Evolutionary conservation across 805 yeast genomes (phyloP).

Genomic region (Candida anglica): DNA sequence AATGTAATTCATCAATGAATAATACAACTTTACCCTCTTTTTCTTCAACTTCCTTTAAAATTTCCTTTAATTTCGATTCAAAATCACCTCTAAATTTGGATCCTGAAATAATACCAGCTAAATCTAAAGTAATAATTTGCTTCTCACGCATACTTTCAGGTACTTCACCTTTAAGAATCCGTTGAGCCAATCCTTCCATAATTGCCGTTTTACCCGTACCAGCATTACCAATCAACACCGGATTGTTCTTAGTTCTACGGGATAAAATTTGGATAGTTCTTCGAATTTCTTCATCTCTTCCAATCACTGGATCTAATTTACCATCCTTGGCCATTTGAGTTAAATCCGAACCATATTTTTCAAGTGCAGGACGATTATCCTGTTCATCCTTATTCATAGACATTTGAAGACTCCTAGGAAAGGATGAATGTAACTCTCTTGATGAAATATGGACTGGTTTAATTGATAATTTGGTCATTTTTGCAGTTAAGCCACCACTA

Average conservation of each 20-base stretch:
- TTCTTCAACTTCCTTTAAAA: conserved; percentile 79
- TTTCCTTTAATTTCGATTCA: conserved; percentile 81
- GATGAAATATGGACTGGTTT: neutral
- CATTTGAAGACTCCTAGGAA: conserved; percentile 29
- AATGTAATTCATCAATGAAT: conserved; percentile 88
- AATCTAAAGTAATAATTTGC: conserved; percentile 75
- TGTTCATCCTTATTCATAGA: conserved; percentile 38
- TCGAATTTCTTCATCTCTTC: conserved; percentile 92
- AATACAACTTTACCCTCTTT: conserved; percentile 72
- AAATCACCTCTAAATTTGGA: conserved; percentile 96
- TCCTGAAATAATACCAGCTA: conserved; percentile 88
- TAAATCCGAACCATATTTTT: conserved; percentile 79
- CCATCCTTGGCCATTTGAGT: conserved; percentile 87
- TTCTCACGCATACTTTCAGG: conserved; percentile 92
- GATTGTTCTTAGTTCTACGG: conserved; percentile 91
- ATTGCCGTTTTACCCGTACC: conserved; percentile 98
- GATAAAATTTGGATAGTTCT: conserved; percentile 90
- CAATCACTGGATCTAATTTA: conserved; percentile 93
- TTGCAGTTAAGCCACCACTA: conserved; percentile 22
- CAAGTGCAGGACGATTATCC: conserved; percentile 68
- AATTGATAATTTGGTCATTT: conserved; percentile 33
- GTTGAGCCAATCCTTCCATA: conserved; percentile 94
- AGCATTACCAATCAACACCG: conserved; percentile 91
- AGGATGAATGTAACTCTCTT: conserved; percentile 18
- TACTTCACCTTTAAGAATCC: conserved; percentile 87